Base-by-base conservation (phyloP, 2,329 filamentous ascomycete genomes). In the Cadophora sp. region DNA sequence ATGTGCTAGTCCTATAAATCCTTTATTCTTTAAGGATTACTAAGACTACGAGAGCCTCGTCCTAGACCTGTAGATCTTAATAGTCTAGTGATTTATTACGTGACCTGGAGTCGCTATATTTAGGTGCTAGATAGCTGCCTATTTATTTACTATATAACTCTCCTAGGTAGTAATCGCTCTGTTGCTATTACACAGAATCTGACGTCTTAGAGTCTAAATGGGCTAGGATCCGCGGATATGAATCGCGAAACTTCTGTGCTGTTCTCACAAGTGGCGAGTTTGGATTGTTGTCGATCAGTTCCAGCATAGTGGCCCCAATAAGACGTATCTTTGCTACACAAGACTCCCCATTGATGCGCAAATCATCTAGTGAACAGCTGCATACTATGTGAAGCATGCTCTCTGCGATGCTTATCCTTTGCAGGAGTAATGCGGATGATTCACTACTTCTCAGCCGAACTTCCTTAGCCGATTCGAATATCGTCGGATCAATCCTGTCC, bases 221-320 rank as follows among this genome's bases (percentile, higher is more conserved):
- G 19, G 46, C 46, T n/a, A 50, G 16, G n/a, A 50, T 50, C 16
- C n/a, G 46, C 16, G 46, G 46, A 50, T 50, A 50, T 50, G n/a
- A 24, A n/a, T 50, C 46, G n/a, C 46, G 46, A 50, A n/a, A 50
- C 16, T 50, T 50, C n/a, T 50, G 19, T 50, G 46, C 46, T 50
- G 16, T 50, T n/a, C n/a, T 24, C 46, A 50, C 16, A 24, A 50
- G 46, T 50, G n/a, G 16, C 8, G 19, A n/a, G 19, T n/a, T n/a
- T 9, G 46, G 46, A 50, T 50, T 50, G n/a, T 50, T 50, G 46
- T n/a, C 46, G n/a, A 50, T 50, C 46, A 50, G 46, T n/a, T 50
- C 46, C 19, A 50, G 16, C n/a, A 50, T 50, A n/a, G 46, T 24
- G 3, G n/a, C 46, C n/a, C 46, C 46, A 24, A 50, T 24, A n/a